Conservation (phyloP, 306 rosid species). For the Fragaria vesca region DNA sequence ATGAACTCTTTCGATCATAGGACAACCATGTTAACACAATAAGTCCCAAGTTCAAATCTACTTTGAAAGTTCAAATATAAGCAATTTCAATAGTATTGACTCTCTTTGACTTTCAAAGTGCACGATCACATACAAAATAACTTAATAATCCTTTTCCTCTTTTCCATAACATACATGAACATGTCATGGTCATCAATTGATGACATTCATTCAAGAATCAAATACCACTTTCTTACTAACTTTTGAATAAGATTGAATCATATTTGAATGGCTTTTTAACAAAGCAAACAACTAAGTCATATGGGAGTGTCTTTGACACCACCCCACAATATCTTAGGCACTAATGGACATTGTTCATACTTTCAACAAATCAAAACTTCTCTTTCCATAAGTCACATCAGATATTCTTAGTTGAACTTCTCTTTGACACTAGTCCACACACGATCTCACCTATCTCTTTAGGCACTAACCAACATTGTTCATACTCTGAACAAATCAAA, state of each 20-base stretch:
- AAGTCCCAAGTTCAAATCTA: not conserved
- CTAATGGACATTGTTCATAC: not conserved
- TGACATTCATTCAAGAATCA: not conserved
- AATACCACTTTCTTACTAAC: not conserved
- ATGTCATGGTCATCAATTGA: not conserved
- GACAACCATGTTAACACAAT: constrained; percentile 3
- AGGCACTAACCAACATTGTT: not conserved
- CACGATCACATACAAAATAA: not conserved
- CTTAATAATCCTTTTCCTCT: not conserved
- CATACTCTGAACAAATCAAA: not conserved
- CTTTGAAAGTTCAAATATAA: not conserved
- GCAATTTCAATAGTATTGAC: not conserved
- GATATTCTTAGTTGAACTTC: not conserved
- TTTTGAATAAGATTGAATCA: not conserved
- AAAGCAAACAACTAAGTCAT: not conserved
- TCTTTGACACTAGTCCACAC: not conserved
- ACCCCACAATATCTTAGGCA: not conserved
- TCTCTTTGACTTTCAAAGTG: not conserved
- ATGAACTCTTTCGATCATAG: not conserved
- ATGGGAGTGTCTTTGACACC: not conserved
- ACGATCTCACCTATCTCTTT: not conserved
- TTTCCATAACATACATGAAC: not conserved
- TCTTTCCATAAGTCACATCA: not conserved
- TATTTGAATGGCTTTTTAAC: not conserved
- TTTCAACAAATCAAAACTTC: not conserved